Base-by-base conservation (phyloP, 2,329 filamentous ascomycete species). In the Claviceps africana region DNA sequence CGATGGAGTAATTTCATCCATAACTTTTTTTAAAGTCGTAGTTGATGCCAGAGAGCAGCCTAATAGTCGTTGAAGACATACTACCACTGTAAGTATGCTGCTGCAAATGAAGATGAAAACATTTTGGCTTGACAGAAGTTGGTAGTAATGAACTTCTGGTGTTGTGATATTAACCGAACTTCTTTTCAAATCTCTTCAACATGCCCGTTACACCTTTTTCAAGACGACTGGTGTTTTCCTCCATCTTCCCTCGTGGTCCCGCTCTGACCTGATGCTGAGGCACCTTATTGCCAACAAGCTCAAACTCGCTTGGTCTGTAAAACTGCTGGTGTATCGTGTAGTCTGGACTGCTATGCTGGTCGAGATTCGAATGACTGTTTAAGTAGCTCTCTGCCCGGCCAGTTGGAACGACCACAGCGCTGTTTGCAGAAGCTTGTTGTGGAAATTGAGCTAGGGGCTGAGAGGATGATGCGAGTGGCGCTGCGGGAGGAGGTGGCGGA, bases 141-240 rank as follows among this genome's bases (percentile, higher is more conserved):
- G 25, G 25, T 25, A 25, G 25, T 25, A 3, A 25, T 5, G n/a
- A 2, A 40, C 21, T 17, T 13, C 15, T 39, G 19, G 37, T 21
- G 5, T 42, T 42, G 19, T 35, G 25, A 22, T 8, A 25, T 49
- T 65, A 81, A 0, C 74, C 75, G 67, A 84, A 82, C 63, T 81
- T 85, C 79, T 86, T 88, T 70, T 89, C 85, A 66, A 89, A 76
- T 69, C 83, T 87, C 75, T 84, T 88, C 57, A 89, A 66, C 72
- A 88, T 83, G 7, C 82, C 80, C 30, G 79, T 77, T 4, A 88
- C 77, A 1, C 83, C 82, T 64, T 81, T 81, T 69, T 89, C 85
- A 35, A 88, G 60, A 59, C 78, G 75, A 30, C 79, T 81, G 0
- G 83, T 79, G 55, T 79, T 76, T 63, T 82, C 78, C 60, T 86